Evolutionary conservation across 768 basidiomycete genomes (phyloP), one percentile per base, ranked within the genome.

Genomic region (Phaeolepiota aurea): DNA sequence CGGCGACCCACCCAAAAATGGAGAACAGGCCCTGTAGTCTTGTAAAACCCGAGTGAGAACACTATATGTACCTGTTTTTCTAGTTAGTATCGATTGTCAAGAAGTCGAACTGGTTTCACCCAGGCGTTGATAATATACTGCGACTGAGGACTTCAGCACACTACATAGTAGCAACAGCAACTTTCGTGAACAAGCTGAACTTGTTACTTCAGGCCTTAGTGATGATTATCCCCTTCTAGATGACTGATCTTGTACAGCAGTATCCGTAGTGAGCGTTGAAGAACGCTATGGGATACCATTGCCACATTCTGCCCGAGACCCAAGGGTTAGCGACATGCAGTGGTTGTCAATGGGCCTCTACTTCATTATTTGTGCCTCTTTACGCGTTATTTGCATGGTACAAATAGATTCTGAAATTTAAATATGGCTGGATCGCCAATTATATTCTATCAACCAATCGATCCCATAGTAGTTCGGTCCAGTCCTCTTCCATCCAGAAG

Each of bases 311-410:
- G n/a, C n/a, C n/a, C n/a, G n/a, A n/a, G n/a, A n/a, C n/a, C n/a
- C n/a, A n/a, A n/a, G n/a, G n/a, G n/a, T n/a, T n/a, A n/a, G n/a
- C n/a, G n/a, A n/a, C n/a, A n/a, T n/a, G n/a, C n/a, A n/a, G n/a
- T n/a, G n/a, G n/a, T n/a, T n/a, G n/a, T n/a, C n/a, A n/a, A n/a
- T n/a, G n/a, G n/a, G n/a, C n/a, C n/a, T n/a, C n/a, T n/a, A n/a
- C n/a, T n/a, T n/a, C n/a, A n/a, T n/a, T 20, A 38, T 38, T 23
- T 19, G 28, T n/a, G 22, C 12, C 13, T 48, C 47, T 52, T 47
- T 41, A 53, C 54, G 52, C 54, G 52, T 55, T 60, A 40, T 56
- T 60, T 60, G 58, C 44, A 41, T 38, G 1, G 37, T 35, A 30
- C 50, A 49, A 53, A 50, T 20, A 53, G 19, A 7, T 30, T 14